Conservation (phyloP, 306 rosid genomes). For the Luffa aegyptiaca region DNA sequence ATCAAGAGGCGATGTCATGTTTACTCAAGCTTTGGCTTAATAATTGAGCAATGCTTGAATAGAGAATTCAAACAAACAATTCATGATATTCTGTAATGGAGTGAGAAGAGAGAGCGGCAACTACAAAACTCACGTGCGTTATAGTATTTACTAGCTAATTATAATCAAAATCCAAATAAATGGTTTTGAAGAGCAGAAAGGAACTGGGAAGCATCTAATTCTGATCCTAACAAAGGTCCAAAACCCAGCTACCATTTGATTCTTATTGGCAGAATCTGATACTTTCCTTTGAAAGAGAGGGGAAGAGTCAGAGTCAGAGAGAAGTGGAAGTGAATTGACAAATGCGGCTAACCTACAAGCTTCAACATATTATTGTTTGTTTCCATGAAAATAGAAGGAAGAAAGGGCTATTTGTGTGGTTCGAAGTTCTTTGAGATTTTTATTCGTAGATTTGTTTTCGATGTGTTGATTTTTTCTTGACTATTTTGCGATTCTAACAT, state of each 20-base stretch:
- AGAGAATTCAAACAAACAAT: background rate
- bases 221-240: slow-evolving; percentile 1
- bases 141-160: background rate
- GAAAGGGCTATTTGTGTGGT: background rate
- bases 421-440: background rate
- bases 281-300: slow-evolving; percentile 11
- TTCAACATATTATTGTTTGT: background rate
- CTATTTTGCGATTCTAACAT: background rate
- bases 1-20: background rate
- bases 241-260: slow-evolving; percentile 42
- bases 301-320: slow-evolving; percentile 4
- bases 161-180: background rate
- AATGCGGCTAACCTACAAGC: slow-evolving; percentile 1
- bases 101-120: background rate
- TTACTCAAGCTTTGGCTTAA: background rate
- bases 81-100: no score
- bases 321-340: background rate
- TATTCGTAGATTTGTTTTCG: background rate
- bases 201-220: slow-evolving; percentile 13
- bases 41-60: background rate
- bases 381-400: background rate
- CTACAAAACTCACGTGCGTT: background rate
- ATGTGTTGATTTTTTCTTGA: background rate
- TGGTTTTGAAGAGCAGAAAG: slow-evolving; percentile 8
- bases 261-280: slow-evolving; percentile 54